Evolutionary conservation across 2,329 filamentous ascomycete species (phyloP), one percentile per base, ranked within the genome.

Genomic region (Colletotrichum tamarilloi): DNA sequence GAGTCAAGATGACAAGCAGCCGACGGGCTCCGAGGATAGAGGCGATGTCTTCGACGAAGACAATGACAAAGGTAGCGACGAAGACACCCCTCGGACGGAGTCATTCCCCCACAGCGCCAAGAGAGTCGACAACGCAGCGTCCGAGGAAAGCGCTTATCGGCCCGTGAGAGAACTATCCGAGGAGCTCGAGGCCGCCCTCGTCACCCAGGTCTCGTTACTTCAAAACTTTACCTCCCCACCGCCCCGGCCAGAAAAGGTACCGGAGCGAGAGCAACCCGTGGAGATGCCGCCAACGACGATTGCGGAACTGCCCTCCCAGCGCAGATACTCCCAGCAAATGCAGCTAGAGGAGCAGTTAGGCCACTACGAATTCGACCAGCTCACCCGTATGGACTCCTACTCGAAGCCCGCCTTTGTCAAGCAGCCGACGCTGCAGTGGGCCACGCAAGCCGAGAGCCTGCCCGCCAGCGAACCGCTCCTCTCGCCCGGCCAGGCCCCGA

Each of bases 401-500:
- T 32, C 62, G 9, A 56, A 56, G n/a, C 71, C 59, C 19, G 32
- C 56, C 12, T 57, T 62, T 19, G 32, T 65, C 42, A 59, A 73
- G 30, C 38, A 57, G 28, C 70, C 70, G 7, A 49, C 71, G 28
- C 28, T 53, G 52, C 69, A 67, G n/a, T 53, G 68, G 68, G 26
- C 53, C 38, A 53, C 60, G 3, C 68, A 72, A 19, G 42, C 56
- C 16, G 72, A 67, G 14, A 55, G 24, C 19, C 30, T 49, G 22
- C 42, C 49, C 4, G 26, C 28, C 14, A 63, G 12, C 42, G 68
- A 74, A n/a, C 56, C 68, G 30, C 22, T 72, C 52, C 49, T 63
- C 22, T 74, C 72, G 3, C 72, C 62, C 5, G 52, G 62, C 5
- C 72, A 74, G 63, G 72, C n/a, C 5, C 68, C 68, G 30, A 72